phyloP scores from a whole-genome alignment of 208 protist species.

The Acanthamoeba castellanii region DNA sequence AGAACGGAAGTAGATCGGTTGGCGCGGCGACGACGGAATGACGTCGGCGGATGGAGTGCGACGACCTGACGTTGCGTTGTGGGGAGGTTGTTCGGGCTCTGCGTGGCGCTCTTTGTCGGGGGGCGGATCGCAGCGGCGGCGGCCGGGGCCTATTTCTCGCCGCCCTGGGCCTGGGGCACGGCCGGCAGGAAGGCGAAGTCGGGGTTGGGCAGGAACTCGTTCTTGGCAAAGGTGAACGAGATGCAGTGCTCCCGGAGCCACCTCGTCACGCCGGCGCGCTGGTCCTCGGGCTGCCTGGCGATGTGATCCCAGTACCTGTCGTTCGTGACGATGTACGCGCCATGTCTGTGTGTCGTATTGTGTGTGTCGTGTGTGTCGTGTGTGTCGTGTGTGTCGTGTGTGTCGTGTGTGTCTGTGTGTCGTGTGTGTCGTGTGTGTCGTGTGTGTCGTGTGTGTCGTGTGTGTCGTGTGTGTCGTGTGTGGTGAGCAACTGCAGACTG shows the following conservation, averaged over 20 bases:
- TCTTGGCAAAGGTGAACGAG: conserved; percentile 87
- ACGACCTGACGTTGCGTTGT: too few relatives aligned
- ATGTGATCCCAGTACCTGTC: conserved; percentile 87
- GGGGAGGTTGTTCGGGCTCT: background rate
- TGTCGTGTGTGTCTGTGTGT: too few relatives aligned
- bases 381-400: too few relatives aligned
- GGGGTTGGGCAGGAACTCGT: conserved; percentile 87
- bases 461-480: too few relatives aligned
- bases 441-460: too few relatives aligned
- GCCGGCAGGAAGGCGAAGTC: conserved; percentile 78
- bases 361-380: too few relatives aligned
- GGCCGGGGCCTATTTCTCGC: background rate
- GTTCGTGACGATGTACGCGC: conserved; percentile 87
- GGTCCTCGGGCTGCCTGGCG: conserved; percentile 76
- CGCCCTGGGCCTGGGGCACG: background rate
- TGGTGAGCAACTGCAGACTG: background rate
- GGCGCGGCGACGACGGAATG: too few relatives aligned
- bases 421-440: too few relatives aligned
- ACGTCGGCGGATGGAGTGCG: too few relatives aligned
- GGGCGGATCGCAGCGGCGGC: background rate
- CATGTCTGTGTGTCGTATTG: conserved; percentile 34
- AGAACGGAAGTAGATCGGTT: too few relatives aligned
- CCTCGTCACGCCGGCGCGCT: background rate
- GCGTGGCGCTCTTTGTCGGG: too few relatives aligned
- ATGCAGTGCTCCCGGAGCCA: conserved; percentile 87